These are phyloP conservation scores for Aspergillus niger DNA, from an alignment of 2,329 filamentous ascomycete species.

Conservation along the genomic window DNA sequence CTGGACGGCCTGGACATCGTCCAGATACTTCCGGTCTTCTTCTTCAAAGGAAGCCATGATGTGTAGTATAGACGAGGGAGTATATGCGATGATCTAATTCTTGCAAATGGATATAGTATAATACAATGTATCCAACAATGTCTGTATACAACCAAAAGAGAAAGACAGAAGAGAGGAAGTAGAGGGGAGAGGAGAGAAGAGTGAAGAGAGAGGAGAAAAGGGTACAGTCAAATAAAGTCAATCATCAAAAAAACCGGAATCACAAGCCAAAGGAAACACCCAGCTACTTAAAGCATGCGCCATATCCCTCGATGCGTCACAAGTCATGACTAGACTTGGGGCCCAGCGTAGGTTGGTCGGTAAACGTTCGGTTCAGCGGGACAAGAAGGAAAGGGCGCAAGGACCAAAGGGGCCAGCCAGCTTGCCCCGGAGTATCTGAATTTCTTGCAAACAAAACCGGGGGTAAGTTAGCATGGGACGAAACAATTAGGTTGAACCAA, in stretches of 20 bases:
- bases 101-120: slow-evolving; percentile 9
- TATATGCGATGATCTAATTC: slow-evolving; percentile 7
- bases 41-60: slow-evolving; percentile 56
- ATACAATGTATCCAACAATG: not conserved
- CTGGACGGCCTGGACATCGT: slow-evolving; percentile 86
- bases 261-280: slow-evolving; percentile 31
- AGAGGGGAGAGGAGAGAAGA: slow-evolving; percentile 3
- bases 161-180: slow-evolving; percentile 8
- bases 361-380: slow-evolving; percentile 46
- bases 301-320: slow-evolving; percentile 28
- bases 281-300: slow-evolving; percentile 37
- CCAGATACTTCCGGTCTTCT: slow-evolving; percentile 72
- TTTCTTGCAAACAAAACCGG: slow-evolving; percentile 12
- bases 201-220: slow-evolving; percentile 8
- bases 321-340: not conserved
- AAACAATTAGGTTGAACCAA: slow-evolving; percentile 16
- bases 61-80: slow-evolving; percentile 9
- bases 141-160: not conserved
- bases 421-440: not conserved
- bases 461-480: slow-evolving; percentile 3
- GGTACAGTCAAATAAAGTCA: not conserved
- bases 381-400: slow-evolving; percentile 26
- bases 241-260: slow-evolving; percentile 14
- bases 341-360: slow-evolving; percentile 26
- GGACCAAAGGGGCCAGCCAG: slow-evolving; percentile 16